Conservation (phyloP, 2,329 filamentous ascomycete genomes). For the Xylariomycetidae sp. region DNA sequence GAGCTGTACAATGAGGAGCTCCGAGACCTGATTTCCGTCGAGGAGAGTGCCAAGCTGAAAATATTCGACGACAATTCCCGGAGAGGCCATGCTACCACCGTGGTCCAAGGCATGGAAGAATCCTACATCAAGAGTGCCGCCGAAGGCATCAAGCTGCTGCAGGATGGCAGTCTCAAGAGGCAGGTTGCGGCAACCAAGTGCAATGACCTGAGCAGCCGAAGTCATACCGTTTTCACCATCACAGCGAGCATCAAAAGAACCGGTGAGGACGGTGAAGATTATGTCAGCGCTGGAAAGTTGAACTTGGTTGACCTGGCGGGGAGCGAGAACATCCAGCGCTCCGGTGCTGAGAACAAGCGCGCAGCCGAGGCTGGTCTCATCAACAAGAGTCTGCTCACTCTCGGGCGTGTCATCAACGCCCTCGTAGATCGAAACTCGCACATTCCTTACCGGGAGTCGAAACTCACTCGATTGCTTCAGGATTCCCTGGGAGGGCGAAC, state of each 20-base stretch:
- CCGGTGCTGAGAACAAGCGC: slow-evolving; percentile 95
- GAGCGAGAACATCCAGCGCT: slow-evolving; percentile 95
- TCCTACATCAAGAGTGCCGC: slow-evolving; percentile 81
- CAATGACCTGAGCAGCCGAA: slow-evolving; percentile 94
- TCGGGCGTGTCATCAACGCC: slow-evolving; percentile 95
- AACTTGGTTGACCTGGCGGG: slow-evolving; percentile 96
- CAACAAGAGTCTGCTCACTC: slow-evolving; percentile 93
- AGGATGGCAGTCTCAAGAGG: slow-evolving; percentile 84
- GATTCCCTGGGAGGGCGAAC: slow-evolving; percentile 93
- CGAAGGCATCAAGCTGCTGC: slow-evolving; percentile 83
- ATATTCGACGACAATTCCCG: slow-evolving; percentile 90
- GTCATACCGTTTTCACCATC: slow-evolving; percentile 96
- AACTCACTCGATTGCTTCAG: slow-evolving; percentile 89
- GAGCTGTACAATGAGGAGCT: slow-evolving; percentile 98
- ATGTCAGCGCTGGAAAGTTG: slow-evolving; percentile 84
- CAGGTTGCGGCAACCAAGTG: slow-evolving; percentile 99
- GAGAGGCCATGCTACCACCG: slow-evolving; percentile 76
- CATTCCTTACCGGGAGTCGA: slow-evolving; percentile 91
- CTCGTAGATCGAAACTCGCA: slow-evolving; percentile 85
- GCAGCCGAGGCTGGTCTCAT: slow-evolving; percentile 94
- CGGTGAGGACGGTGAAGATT: slow-evolving; percentile 81
- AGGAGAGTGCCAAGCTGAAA: slow-evolving; percentile 83
- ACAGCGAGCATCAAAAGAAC: slow-evolving; percentile 84
- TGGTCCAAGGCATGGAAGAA: slow-evolving; percentile 98
- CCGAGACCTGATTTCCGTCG: slow-evolving; percentile 76